phyloP scores from a whole-genome alignment of 163 green algal genomes.

The Scenedesmus sp. region DNA sequence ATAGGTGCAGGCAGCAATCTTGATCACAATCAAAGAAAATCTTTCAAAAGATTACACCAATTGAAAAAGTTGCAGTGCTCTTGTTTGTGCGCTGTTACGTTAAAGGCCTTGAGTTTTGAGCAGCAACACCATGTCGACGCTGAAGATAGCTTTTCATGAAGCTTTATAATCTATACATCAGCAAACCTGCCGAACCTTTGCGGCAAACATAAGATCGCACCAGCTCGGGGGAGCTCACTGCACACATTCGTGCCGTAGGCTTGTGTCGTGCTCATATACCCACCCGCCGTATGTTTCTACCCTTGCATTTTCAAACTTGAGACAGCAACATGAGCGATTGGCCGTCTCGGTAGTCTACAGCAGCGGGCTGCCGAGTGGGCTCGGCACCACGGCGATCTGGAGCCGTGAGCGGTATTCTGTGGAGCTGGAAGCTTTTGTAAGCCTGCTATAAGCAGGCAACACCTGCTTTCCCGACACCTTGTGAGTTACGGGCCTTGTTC shows the following conservation, averaged over 20 bases:
- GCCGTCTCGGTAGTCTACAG: not conserved
- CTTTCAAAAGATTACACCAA: too few species aligned
- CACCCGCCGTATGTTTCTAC: not conserved
- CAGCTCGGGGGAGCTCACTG: not conserved
- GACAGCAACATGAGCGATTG: not conserved
- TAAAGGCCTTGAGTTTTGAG: not conserved
- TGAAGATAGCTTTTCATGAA: not conserved
- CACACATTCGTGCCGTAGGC: not conserved
- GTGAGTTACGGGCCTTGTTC: not conserved
- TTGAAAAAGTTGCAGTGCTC: not conserved
- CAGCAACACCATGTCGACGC: not conserved
- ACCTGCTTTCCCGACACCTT: not conserved
- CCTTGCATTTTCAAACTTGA: not conserved
- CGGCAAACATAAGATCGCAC: not conserved
- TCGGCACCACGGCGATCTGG: not conserved
- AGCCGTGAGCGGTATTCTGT: not conserved
- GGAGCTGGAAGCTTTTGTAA: not conserved
- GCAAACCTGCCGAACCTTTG: not conserved
- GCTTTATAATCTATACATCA: not conserved
- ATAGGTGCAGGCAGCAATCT: not conserved
- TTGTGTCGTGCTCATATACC: not conserved
- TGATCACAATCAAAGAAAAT: not conserved
- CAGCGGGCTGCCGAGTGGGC: not conserved
- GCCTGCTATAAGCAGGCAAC: not conserved
- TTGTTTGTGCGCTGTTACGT: not conserved